Conservation (phyloP, 768 basidiomycete genomes). For the Mycena vitilis region DNA sequence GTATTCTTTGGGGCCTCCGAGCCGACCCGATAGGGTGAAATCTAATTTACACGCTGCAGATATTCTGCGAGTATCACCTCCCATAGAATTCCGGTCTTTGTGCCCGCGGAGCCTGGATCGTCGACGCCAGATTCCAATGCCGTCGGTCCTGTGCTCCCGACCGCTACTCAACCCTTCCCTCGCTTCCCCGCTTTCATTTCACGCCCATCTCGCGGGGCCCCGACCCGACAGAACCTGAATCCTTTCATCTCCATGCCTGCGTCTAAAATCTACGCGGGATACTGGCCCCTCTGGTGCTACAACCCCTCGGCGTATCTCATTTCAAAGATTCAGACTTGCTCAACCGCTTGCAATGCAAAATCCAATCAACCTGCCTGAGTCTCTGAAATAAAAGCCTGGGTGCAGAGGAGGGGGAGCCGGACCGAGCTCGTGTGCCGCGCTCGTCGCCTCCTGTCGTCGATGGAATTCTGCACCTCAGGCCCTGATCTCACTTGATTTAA, state of each 20-base stretch:
- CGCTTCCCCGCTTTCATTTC: conserved; percentile 10
- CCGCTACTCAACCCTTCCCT: neutral
- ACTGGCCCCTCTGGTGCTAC: neutral
- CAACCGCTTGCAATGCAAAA: neutral
- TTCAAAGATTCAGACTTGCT: neutral
- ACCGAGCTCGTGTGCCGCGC: neutral
- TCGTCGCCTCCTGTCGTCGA: neutral
- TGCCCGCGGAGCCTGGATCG: conserved; percentile 12
- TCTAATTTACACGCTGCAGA: conserved; percentile 27
- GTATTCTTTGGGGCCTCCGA: neutral
- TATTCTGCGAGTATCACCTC: conserved; percentile 28
- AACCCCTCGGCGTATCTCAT: too few species aligned
- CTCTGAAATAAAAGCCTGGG: neutral
- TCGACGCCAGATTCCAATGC: conserved; percentile 5
- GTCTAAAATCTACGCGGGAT: conserved; percentile 30
- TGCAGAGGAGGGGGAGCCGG: neutral
- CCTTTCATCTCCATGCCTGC: conserved; percentile 5
- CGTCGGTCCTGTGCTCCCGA: neutral
- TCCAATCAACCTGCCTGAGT: neutral
- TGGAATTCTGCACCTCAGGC: neutral
- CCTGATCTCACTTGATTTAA: neutral
- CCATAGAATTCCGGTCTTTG: conserved; percentile 14
- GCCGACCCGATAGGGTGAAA: conserved; percentile 28
- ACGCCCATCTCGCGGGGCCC: conserved; percentile 14
- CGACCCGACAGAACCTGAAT: neutral